Conservation (phyloP, 805 yeast species). For the Saccharomyces kudriavzevii region DNA sequence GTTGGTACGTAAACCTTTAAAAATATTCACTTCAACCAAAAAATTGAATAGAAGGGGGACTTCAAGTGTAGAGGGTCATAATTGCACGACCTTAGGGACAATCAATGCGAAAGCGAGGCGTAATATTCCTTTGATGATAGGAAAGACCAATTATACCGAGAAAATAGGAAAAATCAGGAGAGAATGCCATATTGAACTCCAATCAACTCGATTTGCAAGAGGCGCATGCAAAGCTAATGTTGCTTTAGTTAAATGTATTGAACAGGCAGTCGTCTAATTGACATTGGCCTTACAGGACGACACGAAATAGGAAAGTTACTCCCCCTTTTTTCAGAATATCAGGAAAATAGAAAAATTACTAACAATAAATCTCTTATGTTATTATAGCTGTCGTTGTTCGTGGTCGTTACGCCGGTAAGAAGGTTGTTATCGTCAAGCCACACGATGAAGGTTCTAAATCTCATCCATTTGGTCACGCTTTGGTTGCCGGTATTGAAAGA, state of each 20-base stretch:
- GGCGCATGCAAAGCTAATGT: background rate
- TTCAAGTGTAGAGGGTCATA: background rate
- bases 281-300: background rate
- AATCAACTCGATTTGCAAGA: background rate
- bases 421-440: slow-evolving; percentile 94
- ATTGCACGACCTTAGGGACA: background rate
- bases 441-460: slow-evolving; percentile 96
- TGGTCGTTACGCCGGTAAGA: slow-evolving; percentile 99
- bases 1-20: slow-evolving; percentile 47
- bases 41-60: background rate
- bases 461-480: slow-evolving; percentile 97
- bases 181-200: background rate
- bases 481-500: slow-evolving; percentile 97
- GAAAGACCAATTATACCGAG: background rate
- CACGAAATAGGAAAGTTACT: background rate
- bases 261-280: background rate
- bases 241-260: background rate
- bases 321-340: background rate
- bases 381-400: slow-evolving; percentile 85
- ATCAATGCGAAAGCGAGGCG: background rate
- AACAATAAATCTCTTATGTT: slow-evolving; percentile 7
- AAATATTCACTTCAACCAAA: background rate
- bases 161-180: no score
- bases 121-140: background rate
- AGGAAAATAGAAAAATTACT: slow-evolving; percentile 6